Evolutionary conservation across 176 grass and related monocot genomes (phyloP).

Genomic region (Phragmites australis): DNA sequence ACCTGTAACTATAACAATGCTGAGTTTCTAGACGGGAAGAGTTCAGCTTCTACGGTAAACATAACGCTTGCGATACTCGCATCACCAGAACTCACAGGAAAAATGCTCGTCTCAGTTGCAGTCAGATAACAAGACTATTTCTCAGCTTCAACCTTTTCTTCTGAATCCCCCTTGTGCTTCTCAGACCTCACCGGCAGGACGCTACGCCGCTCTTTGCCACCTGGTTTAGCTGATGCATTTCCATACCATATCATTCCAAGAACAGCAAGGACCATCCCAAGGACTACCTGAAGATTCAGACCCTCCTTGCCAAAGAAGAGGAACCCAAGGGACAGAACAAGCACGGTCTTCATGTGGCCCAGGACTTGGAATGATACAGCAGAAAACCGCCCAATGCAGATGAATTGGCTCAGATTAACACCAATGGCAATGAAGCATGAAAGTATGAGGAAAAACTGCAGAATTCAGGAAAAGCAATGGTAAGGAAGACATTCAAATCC

Average conservation of each 20-base stretch:
- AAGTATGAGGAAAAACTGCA: conserved; percentile 67
- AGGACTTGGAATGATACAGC: conserved; percentile 92
- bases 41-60: conserved; percentile 16
- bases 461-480: not conserved
- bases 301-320: conserved; percentile 89
- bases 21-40: not conserved
- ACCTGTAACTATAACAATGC: conserved; percentile 30
- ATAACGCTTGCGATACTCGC: not conserved
- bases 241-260: conserved; percentile 93
- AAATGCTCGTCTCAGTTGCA: not conserved
- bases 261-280: conserved; percentile 85
- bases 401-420: conserved; percentile 90
- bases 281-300: conserved; percentile 70
- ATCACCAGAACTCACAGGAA: conserved; percentile 30
- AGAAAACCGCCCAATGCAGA: conserved; percentile 89
- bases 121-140: conserved; percentile 27
- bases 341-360: conserved; percentile 96
- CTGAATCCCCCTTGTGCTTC: conserved; percentile 37
- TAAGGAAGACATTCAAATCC: not conserved
- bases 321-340: conserved; percentile 82
- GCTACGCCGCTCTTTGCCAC: conserved; percentile 67
- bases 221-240: conserved; percentile 75
- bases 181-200: conserved; percentile 48
- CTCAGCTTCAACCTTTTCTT: conserved; percentile 37
- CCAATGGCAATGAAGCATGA: conserved; percentile 88